A percentile compares a stretch with the other conserved stretches of the same genome.
Evolutionary conservation across 148 eudicot species (phyloP).

Genomic region (Camellia lanceoleosa): DNA sequence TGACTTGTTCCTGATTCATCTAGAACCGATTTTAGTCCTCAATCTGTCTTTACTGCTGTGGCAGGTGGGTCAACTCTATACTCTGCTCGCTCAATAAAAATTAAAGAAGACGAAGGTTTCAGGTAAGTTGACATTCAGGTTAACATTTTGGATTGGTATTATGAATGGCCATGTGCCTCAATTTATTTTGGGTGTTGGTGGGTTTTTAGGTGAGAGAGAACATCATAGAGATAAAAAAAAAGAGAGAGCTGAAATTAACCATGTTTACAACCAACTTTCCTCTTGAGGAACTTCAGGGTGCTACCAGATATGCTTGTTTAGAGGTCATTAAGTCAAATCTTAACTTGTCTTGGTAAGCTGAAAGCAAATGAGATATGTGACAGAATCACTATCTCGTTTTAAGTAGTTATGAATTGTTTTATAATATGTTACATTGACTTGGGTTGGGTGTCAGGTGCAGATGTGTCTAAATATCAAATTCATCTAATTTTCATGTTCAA

Average conservation of each 20-base stretch:
- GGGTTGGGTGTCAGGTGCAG: no score
- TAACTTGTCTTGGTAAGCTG: not conserved
- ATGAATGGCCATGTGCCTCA: not conserved
- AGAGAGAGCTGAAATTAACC: not conserved
- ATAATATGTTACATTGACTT: no score
- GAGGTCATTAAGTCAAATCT: not conserved
- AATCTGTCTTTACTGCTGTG: conserved; percentile 5
- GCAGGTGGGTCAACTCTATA: conserved; percentile 68
- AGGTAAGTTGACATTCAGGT: conserved; percentile 40
- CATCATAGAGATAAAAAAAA: not conserved
- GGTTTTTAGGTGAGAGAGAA: not conserved
- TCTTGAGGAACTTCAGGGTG: not conserved
- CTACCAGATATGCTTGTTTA: not conserved
- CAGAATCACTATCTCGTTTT: not conserved
- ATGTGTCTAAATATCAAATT: no score
- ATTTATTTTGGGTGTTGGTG: not conserved
- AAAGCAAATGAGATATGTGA: conserved; percentile 1
- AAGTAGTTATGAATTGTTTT: not conserved
- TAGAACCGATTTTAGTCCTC: conserved; percentile 9
- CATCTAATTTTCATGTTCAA: no score
- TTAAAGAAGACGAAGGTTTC: conserved; percentile 80
- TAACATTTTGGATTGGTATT: not conserved
- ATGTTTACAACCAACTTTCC: not conserved
- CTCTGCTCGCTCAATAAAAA: conserved; percentile 74
- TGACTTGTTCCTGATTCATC: conserved; percentile 5